Evolutionary conservation across 768 basidiomycete genomes (phyloP).

Genomic region (Trametes gibbosa): DNA sequence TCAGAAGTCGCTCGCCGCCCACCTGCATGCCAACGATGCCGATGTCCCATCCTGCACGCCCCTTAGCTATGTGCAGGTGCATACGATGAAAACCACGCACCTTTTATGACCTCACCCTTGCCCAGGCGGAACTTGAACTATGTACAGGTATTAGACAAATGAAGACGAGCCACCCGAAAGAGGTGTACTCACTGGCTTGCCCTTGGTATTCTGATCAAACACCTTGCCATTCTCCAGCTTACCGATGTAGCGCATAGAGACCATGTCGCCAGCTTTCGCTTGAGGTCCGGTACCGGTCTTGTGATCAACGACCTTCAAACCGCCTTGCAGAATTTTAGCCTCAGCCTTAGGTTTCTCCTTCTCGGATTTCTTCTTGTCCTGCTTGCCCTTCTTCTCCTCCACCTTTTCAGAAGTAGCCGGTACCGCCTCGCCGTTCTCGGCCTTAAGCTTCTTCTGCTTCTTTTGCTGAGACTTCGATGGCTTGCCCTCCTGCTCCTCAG

Average conservation of each 20-base stretch:
- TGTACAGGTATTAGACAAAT: conserved; percentile 1
- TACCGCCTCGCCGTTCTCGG: conserved; percentile 46
- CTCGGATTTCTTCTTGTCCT: conserved; percentile 31
- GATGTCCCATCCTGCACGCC: conserved; percentile 77
- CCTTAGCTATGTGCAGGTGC: neutral
- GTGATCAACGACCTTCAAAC: conserved; percentile 73
- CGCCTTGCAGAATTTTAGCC: conserved; percentile 34
- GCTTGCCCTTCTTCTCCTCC: conserved; percentile 30
- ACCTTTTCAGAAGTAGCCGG: conserved; percentile 34
- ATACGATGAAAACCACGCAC: conserved; percentile 32
- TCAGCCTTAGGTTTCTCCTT: conserved; percentile 28
- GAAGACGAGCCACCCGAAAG: neutral
- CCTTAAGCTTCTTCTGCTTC: conserved; percentile 75
- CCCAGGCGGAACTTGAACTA: conserved; percentile 82
- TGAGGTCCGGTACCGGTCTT: conserved; percentile 80
- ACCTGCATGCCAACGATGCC: conserved; percentile 92
- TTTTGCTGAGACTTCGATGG: conserved; percentile 58
- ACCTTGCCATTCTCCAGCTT: conserved; percentile 74
- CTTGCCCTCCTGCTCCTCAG: conserved; percentile 37
- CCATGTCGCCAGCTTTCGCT: conserved; percentile 81
- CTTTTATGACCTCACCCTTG: conserved; percentile 89
- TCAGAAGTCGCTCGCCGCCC: conserved; percentile 82
- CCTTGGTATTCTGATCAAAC: conserved; percentile 81
- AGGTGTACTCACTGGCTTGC: conserved; percentile 67
- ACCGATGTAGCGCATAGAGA: conserved; percentile 91